These are phyloP conservation scores for Ricinus communis DNA, from an alignment of 345 rosid genomes.

Conservation along the genomic window DNA sequence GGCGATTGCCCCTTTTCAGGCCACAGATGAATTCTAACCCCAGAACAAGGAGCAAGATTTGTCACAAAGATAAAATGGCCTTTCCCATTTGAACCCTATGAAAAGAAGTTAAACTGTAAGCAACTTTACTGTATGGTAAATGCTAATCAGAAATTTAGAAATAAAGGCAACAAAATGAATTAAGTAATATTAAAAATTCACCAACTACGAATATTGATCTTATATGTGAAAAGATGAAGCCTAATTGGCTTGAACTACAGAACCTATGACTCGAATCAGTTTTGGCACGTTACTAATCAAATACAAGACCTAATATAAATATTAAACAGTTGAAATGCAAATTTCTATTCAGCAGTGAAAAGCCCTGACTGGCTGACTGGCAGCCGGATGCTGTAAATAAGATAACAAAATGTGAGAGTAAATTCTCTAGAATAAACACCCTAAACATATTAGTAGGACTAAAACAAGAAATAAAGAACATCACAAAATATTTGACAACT, in stretches of 20 bases:
- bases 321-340: neutral
- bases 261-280: neutral
- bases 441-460: neutral
- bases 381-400: neutral
- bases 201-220: neutral
- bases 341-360: neutral
- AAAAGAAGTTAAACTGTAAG: constrained; percentile 28
- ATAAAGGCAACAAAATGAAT: neutral
- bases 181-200: neutral
- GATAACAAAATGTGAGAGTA: neutral
- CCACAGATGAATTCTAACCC: constrained; percentile 95
- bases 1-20: constrained; percentile 65
- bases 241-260: neutral
- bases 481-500: neutral
- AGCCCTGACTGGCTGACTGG: neutral
- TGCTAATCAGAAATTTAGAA: neutral
- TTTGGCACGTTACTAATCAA: neutral
- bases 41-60: constrained; percentile 91
- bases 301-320: neutral
- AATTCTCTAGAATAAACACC: constrained; percentile 2
- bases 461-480: neutral
- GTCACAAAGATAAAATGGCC: constrained; percentile 88
- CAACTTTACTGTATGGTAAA: constrained; percentile 4
- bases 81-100: constrained; percentile 79
- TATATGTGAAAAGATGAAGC: neutral